Base-by-base conservation (phyloP, 148 eudicot species). In the Rhododendron molle region DNA sequence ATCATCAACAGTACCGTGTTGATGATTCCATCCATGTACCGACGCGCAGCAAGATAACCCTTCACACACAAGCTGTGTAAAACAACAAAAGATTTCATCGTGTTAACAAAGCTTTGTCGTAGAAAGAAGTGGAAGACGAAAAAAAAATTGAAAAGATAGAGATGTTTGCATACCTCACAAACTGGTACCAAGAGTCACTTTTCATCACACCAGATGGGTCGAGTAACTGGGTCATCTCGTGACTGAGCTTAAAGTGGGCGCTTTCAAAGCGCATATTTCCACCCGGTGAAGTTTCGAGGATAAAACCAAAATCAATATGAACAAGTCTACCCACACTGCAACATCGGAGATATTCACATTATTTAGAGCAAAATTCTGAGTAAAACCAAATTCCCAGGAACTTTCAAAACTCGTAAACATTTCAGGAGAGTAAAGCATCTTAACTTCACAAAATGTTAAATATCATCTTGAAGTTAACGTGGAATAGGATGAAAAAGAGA, bases 161-260 rank as follows among this genome's bases (percentile, higher is more conserved):
- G 20, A 34, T 30, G 65, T 36, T 76, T 50, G 87, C 28, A 77
- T 85, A 97, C 98, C 98, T 95, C 34, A 97, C 98, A 90, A 95
- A 97, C 83, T 84, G 90, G 90, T 91, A 84, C 99, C 99, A 97
- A 46, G 96, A 92, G 77, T 97, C 99, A 73, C 98, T 97, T 91
- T 95, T 97, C 99, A 95, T 97, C 58, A 89, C 89, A 84, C 99
- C 98, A 14, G 99, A 97, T 58, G 99, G 99, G 85, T 97, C 98
- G 50, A 97, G 96, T 83, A 97, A 88, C 89, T 97, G 99, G 73
- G 99, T 97, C 99, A 97, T 97, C 89, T 97, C 99, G 85, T 97
- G 99, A 91, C 99, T 97, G 83, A 97, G 92, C 93, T 97, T 97
- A 86, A 97, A 97, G 86, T 95, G 98, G 78, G 98, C 98, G 80